A percentile compares a stretch with the other conserved stretches of the same genome.
These are phyloP conservation scores for Sporisorium scitamineum DNA, from an alignment of 1,284 basidiomycete species.

Conservation along the genomic window DNA sequence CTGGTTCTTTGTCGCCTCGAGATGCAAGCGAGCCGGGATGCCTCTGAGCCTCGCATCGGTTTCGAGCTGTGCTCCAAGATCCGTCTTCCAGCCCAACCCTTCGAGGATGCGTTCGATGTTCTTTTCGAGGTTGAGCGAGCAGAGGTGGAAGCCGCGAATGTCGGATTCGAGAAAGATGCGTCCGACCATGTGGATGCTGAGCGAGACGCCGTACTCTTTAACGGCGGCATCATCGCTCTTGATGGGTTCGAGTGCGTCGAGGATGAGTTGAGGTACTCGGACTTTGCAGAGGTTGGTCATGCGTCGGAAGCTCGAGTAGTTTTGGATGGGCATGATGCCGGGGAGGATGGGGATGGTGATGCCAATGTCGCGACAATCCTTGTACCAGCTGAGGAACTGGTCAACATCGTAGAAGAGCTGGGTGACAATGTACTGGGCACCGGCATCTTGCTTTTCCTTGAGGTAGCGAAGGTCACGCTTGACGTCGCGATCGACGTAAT, in stretches of 20 bases:
- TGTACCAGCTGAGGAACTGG: conserved; percentile 57
- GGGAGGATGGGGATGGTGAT: conserved; percentile 92
- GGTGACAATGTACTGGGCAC: conserved; percentile 94
- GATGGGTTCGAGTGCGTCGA: conserved; percentile 81
- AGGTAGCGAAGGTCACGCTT: conserved; percentile 82
- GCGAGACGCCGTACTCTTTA: conserved; percentile 81
- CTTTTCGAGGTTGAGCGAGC: conserved; percentile 97
- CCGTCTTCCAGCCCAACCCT: conserved; percentile 45
- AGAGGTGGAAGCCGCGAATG: conserved; percentile 89
- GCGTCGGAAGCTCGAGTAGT: conserved; percentile 90
- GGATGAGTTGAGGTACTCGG: conserved; percentile 79
- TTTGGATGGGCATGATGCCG: conserved; percentile 98
- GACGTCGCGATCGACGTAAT: conserved; percentile 74
- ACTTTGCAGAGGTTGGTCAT: conserved; percentile 89
- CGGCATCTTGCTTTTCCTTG: conserved; percentile 91
- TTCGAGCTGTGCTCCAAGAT: conserved; percentile 23
- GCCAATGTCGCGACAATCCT: conserved; percentile 73
- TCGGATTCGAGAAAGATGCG: conserved; percentile 75
- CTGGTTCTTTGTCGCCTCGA: conserved; percentile 39
- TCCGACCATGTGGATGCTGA: conserved; percentile 77
- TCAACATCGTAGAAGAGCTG: conserved; percentile 97
- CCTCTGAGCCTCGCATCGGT: conserved; percentile 13
- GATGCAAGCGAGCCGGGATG: conserved; percentile 32
- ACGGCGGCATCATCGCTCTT: conserved; percentile 83
- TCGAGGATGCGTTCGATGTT: conserved; percentile 88